Evolutionary conservation across 169 alveolate genomes (phyloP).

Genomic region (Amoebophrya sp.): DNA sequence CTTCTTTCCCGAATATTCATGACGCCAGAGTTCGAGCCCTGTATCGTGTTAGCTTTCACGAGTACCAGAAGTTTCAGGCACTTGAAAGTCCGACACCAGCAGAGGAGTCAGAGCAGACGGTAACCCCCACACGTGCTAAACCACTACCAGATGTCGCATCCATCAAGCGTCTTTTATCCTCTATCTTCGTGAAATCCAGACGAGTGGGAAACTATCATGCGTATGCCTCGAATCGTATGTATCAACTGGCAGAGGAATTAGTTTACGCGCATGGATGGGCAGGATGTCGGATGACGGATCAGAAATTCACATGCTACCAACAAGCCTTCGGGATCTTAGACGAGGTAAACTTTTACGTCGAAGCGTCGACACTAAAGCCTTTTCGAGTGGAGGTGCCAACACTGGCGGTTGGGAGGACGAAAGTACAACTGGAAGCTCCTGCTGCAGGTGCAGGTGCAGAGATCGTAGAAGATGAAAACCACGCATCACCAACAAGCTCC

Average conservation of each 20-base stretch:
- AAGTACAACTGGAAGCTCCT: neutral
- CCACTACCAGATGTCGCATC: too few relatives aligned
- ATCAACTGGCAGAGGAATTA: neutral
- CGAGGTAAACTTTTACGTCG: slow-evolving; percentile 10
- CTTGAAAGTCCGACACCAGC: neutral
- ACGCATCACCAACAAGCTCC: neutral
- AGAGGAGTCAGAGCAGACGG: neutral
- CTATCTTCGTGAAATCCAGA: too few relatives aligned
- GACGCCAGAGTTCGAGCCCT: neutral
- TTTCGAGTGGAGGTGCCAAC: neutral
- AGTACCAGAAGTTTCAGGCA: neutral
- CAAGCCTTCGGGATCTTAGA: neutral
- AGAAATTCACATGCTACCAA: neutral
- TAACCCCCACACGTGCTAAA: too few relatives aligned
- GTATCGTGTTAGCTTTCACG: neutral
- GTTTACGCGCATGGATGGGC: neutral
- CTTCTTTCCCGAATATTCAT: too few relatives aligned
- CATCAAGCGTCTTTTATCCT: too few relatives aligned
- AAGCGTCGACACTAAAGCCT: neutral
- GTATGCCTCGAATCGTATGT: neutral
- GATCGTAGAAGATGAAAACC: neutral
- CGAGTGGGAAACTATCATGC: neutral
- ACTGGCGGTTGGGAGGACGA: neutral
- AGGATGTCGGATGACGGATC: neutral
- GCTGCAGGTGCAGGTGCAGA: neutral